Evolutionary conservation across 208 protist species (phyloP).

Genomic region (Acanthamoeba healyi): DNA sequence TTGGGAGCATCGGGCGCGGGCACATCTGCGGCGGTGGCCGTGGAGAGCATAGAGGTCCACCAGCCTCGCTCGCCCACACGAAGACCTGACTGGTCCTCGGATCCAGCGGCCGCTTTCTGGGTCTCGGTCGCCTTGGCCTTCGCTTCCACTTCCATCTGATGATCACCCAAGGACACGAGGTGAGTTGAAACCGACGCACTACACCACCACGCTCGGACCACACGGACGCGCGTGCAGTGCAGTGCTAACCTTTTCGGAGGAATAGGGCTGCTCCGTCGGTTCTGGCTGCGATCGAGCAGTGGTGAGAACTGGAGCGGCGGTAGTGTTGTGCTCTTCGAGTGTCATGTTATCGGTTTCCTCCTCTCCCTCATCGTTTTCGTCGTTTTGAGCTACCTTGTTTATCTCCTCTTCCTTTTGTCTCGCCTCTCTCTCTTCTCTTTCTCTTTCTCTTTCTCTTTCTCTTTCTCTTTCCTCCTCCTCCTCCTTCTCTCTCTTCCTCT

Average conservation of each 20-base stretch:
- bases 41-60: conserved; percentile 24
- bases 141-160: neutral
- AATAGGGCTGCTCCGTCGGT: neutral
- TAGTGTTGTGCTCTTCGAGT: neutral
- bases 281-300: too few species aligned
- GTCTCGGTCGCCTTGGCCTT: neutral
- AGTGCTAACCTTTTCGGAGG: neutral
- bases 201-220: neutral
- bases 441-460: neutral
- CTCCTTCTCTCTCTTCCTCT: neutral
- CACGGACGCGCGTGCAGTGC: neutral
- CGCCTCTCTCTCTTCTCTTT: neutral
- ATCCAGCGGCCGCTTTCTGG: neutral
- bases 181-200: too few species aligned
- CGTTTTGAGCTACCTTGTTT: too few species aligned
- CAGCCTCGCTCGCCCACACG: conserved; percentile 10
- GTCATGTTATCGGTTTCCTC: neutral
- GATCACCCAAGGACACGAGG: too few species aligned
- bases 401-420: neutral
- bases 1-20: neutral
- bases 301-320: neutral
- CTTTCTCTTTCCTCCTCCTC: neutral
- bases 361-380: too few species aligned
- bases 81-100: neutral
- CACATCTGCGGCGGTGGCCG: neutral